Evolutionary conservation across 257 asterid species (phyloP), one percentile per base, ranked within the genome.

Genomic region (Nicotiana obtusifolia): DNA sequence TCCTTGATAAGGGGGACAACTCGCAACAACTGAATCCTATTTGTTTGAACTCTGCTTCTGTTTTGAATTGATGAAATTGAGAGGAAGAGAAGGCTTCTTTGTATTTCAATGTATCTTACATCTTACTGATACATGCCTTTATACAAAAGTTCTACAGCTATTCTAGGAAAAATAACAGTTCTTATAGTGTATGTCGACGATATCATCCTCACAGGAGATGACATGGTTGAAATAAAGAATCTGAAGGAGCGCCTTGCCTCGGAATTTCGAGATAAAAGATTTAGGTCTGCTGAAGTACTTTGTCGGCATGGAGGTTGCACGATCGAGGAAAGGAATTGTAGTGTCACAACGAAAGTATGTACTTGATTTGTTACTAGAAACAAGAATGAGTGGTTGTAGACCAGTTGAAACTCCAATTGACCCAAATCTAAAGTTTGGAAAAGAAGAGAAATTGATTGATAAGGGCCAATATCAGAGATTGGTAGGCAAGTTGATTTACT

Each of bases 231-330:
- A 35, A 22, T 60, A 5, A 8, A 24, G 5, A 62, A 30, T 5
- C 33, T 61, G 3, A 80, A 80, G 24, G 13, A 7, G 9, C 4
- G 13, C 4, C 26, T 80, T 14, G 56, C 60, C 10, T 17, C 16
- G 1, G 77, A 80, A 10, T 65, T 83, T 22, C n/a, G 65, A 83
- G 8, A 83, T 80, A 14, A 83, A 83, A 17, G 81, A 22, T 2
- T 10, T 60, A 60, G 65, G 31, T 15, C 2, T 1, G 15, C 16
- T 20, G 7, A 20, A 60, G 65, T 84, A 80, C 30, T 71, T 84
- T 33, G 37, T 84, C 19, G 81, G 71, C 31, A 84, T 71, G 59
- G 49, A 73, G 64, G 37, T 84, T 30, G 78, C 78, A 1, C 10
- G 68, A 22, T 84, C 81, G 1, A 69, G 28, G 15, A 4, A 62